Conservation (phyloP, 345 rosid species). For the Anacardium occidentale region DNA sequence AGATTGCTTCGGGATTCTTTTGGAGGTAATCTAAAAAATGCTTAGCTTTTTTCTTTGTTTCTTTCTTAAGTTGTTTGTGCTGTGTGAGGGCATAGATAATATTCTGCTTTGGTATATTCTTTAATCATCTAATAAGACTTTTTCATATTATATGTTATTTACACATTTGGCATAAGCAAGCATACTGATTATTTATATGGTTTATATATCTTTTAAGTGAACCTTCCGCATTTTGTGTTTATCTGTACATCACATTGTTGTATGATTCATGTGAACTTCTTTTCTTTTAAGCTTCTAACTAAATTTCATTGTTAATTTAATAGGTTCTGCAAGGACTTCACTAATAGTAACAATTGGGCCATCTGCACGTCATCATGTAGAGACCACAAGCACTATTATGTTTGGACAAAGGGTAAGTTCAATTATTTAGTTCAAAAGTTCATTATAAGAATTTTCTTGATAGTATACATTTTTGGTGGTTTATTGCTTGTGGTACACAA, state of each 20-base stretch:
- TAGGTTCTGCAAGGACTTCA: conserved; percentile 93
- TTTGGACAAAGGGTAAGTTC: conserved; percentile 89
- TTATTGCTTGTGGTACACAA: neutral
- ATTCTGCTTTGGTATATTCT: neutral
- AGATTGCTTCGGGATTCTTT: conserved; percentile 95
- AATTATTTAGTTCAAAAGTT: neutral
- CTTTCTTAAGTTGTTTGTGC: neutral
- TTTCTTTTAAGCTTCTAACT: conserved; percentile 3
- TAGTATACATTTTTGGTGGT: neutral
- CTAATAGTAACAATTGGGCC: conserved; percentile 87
- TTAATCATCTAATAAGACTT: neutral
- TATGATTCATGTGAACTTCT: neutral
- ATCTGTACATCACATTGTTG: conserved; percentile 3
- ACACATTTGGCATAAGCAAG: neutral
- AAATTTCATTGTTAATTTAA: conserved; percentile 23
- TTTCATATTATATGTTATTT: conserved; percentile 1
- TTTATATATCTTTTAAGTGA: neutral
- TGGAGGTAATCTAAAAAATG: conserved; percentile 57
- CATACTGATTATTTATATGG: neutral
- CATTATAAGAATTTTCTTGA: neutral
- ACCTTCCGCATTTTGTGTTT: conserved; percentile 4
- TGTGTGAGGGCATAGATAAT: too few relatives aligned
- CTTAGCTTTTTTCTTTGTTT: neutral
- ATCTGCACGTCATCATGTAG: conserved; percentile 74
- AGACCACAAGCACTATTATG: conserved; percentile 89